A percentile compares a stretch with the other conserved stretches of the same genome.
Evolutionary conservation across 495 filamentous ascomycete genomes (phyloP).

Genomic region (Penicillium angulare): DNA sequence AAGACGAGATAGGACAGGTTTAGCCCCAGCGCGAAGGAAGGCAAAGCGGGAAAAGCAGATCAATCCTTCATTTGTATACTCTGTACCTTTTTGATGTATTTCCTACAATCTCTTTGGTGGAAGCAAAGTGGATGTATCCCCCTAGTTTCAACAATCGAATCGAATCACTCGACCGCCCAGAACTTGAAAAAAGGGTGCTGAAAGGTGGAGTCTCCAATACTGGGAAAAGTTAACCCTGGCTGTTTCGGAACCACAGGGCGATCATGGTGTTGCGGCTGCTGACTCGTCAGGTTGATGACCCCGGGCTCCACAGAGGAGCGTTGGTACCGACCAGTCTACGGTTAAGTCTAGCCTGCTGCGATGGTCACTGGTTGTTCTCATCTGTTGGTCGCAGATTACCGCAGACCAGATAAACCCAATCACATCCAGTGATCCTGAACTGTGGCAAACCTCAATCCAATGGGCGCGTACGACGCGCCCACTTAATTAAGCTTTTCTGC

Average conservation of each 20-base stretch:
- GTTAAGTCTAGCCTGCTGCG: too few relatives aligned
- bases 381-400: constrained; percentile 10
- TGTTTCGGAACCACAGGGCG: constrained; percentile 17
- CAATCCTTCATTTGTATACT: too few relatives aligned
- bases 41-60: background rate
- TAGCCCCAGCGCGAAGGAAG: background rate
- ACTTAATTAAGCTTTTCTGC: constrained; percentile 8
- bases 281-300: constrained; percentile 12
- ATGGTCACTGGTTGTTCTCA: constrained; percentile 21
- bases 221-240: constrained; percentile 10
- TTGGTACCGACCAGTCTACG: constrained; percentile 4
- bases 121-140: background rate
- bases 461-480: constrained; percentile 1
- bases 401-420: constrained; percentile 6
- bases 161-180: background rate
- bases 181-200: background rate
- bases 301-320: constrained; percentile 6
- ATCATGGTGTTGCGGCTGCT: constrained; percentile 11
- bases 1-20: background rate
- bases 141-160: background rate
- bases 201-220: too few relatives aligned
- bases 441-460: background rate
- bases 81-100: background rate
- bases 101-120: background rate
- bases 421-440: background rate